phyloP scores from a whole-genome alignment of 2,329 filamentous ascomycete species.

The Calonectria hawksworthii region DNA sequence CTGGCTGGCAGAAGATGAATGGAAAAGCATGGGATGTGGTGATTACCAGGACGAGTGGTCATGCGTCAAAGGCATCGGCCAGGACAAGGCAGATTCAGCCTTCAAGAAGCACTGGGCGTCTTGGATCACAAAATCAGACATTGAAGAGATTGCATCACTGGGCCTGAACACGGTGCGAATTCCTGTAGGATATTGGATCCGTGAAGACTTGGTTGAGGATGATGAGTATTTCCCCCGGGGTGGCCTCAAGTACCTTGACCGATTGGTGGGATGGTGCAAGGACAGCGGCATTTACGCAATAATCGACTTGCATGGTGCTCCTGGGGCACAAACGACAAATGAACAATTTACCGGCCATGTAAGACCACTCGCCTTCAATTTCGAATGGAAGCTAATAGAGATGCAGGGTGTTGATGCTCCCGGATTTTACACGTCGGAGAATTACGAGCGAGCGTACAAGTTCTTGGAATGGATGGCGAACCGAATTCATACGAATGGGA shows the following conservation, averaged over 20 bases:
- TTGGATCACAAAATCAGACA: slow-evolving; percentile 41
- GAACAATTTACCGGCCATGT: slow-evolving; percentile 47
- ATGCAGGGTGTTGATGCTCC: slow-evolving; percentile 41
- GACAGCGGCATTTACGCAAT: slow-evolving; percentile 41
- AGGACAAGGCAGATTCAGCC: slow-evolving; percentile 37
- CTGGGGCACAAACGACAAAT: slow-evolving; percentile 38
- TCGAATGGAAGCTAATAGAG: not conserved
- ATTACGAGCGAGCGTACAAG: slow-evolving; percentile 67
- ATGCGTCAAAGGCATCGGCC: slow-evolving; percentile 43
- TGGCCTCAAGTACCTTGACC: slow-evolving; percentile 43
- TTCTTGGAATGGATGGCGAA: slow-evolving; percentile 70
- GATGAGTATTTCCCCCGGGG: slow-evolving; percentile 43
- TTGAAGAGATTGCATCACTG: slow-evolving; percentile 41
- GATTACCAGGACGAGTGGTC: slow-evolving; percentile 44
- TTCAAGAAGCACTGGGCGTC: slow-evolving; percentile 45
- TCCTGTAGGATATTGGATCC: slow-evolving; percentile 46
- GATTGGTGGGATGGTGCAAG: slow-evolving; percentile 44
- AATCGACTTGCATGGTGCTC: slow-evolving; percentile 43
- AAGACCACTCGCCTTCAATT: not conserved
- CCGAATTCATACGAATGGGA: slow-evolving; percentile 62
- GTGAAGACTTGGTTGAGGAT: slow-evolving; percentile 38
- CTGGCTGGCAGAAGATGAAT: slow-evolving; percentile 44
- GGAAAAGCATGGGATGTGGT: slow-evolving; percentile 43
- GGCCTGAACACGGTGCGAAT: slow-evolving; percentile 45
- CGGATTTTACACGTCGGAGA: slow-evolving; percentile 68